Base-by-base conservation (phyloP, 768 basidiomycete species). In the Auriscalpium orientale region DNA sequence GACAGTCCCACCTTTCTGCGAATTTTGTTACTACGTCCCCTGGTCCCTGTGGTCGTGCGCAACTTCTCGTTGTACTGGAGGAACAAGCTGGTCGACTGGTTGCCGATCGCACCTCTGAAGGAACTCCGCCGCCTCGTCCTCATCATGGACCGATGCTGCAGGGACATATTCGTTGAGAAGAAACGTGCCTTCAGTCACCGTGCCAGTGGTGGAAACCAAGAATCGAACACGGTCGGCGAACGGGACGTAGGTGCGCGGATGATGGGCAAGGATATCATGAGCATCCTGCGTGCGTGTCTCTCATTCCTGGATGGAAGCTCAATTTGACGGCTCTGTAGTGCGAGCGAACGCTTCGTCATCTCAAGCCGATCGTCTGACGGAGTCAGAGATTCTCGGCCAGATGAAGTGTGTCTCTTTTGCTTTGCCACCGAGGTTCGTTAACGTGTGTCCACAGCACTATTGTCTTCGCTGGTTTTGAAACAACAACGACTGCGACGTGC, bases 221-320 rank as follows among this genome's bases (percentile, higher is more conserved):
- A 28, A 7, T 2, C 28, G 28, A 59, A 56, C 13, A 69, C 72
- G 54, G 66, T 72, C 44, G 71, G 70, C 10, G 67, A 68, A 56
- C 28, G 28, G 28, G 28, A 28, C 28, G 4, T 28, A 7, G 28
- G 28, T 28, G 28, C 28, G 28, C 28, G 28, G 28, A 28, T 28
- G 28, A 28, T 28, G 28, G 74, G 72, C 11, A 75, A 74, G 46
- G 78, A 79, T 59, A 71, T 80, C 20, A 68, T 79, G 58, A 78
- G 74, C 54, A 69, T 78, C 45, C 60, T 79, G 34, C 65, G 78
- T 80, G 58, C 45, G 76, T 63, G n/a, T 2, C 21, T 36, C 38
- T 16, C 22, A 58, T 16, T 28, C 11, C 15, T 49, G 46, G 36
- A 33, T n/a, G 2, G 15, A 46, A 54, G 38, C 51, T 20, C 55